Base-by-base conservation (phyloP, 2,329 filamentous ascomycete genomes). In the Microdochium nivale region DNA sequence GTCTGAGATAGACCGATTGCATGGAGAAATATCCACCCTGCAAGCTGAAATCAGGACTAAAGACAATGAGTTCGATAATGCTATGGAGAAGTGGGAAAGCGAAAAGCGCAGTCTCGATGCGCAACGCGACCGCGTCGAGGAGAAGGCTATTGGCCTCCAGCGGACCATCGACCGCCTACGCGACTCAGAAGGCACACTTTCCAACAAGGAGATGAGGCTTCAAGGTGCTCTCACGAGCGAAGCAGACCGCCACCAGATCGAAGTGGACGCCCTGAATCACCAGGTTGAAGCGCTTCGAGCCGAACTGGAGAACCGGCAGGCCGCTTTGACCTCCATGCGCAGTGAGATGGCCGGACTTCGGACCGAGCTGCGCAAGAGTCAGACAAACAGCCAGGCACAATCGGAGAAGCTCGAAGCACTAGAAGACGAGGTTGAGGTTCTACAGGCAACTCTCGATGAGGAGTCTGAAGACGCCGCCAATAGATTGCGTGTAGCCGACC, bases 361-460 rank as follows among this genome's bases (percentile, higher is more conserved):
- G 51, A 86, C 90, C 56, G 83, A 90, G 52, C 74, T 90, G 9
- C 80, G 86, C n/a, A 74, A 85, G 49, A 79, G 80, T 25, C 80
- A 84, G 56, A 75, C 84, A 23, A 81, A 85, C 56, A 77, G 81
- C 61, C 78, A 82, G 56, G 65, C 75, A 1, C 74, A 88, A 54
- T 73, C 74, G 48, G 84, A 87, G 57, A 88, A 83, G 63, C 73
- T 84, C 2, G 80, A 86, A 52, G 76, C 77, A 8, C 66, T 91
- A 21, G 86, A 91, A 62, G 87, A 90, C 57, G 87, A 90, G 63
- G 75, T 90, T n/a, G 83, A 88, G 50, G 80, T 88, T 25, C 69
- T 91, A 14, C 86, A 90, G 63, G 74, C 76, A 23, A 79, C 77
- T 35, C 67, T 85, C 44, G 83, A 87, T 49, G 79, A 85, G 54